phyloP scores from a whole-genome alignment of 108 stramenopile species.

The Pseudonitzschia pungens region DNA sequence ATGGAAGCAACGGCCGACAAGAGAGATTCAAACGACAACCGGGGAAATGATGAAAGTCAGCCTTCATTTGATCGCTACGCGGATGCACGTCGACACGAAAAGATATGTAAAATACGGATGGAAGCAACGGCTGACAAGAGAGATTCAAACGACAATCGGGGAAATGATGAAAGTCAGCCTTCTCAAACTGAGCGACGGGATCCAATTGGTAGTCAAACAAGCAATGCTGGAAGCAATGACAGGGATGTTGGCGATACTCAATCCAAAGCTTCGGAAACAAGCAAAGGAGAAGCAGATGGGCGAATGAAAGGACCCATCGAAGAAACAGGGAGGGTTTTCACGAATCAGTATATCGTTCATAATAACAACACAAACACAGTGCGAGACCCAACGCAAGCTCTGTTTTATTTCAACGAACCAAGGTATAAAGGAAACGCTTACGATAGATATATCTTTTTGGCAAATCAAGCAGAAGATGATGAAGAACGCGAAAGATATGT shows the following conservation, averaged over 20 bases:
- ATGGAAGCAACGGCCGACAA: no score
- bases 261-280: neutral
- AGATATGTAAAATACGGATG: neutral
- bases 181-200: no score
- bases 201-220: no score
- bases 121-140: neutral
- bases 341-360: neutral
- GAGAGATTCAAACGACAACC: no score
- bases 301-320: neutral
- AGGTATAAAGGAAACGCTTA: neutral
- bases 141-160: neutral
- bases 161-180: neutral
- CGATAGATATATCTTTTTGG: constrained; percentile 10
- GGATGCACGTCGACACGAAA: constrained; percentile 14
- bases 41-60: no score
- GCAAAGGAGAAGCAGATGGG: neutral
- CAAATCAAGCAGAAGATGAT: constrained; percentile 12
- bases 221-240: no score
- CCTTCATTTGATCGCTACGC: constrained; percentile 8
- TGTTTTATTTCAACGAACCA: neutral
- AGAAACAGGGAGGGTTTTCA: neutral
- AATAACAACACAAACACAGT: neutral
- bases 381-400: neutral
- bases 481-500: constrained; percentile 9
- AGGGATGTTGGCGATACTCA: no score